phyloP scores from a whole-genome alignment of 768 basidiomycete species.

The Lentinus tigrinus region DNA sequence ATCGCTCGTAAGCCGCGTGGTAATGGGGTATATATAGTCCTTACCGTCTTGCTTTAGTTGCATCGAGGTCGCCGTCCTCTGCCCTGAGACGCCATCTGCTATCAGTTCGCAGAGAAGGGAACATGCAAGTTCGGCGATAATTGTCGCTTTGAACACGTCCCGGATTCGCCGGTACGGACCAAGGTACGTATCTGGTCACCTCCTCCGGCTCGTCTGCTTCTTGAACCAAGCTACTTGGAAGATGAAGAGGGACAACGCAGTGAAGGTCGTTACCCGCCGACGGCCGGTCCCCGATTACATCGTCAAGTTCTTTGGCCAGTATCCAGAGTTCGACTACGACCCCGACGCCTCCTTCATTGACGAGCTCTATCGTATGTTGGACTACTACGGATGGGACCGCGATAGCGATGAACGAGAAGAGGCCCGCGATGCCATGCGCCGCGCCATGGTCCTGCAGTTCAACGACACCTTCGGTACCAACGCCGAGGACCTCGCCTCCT shows the following conservation, averaged over 20 bases:
- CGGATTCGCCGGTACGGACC: not conserved
- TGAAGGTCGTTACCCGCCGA: not conserved
- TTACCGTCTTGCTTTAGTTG: too few relatives aligned
- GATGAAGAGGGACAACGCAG: not conserved
- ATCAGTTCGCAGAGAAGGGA: not conserved
- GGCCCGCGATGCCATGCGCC: not conserved
- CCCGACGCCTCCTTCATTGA: not conserved
- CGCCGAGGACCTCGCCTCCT: constrained; percentile 7
- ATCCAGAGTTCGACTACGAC: constrained; percentile 7
- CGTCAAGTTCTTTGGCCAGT: constrained; percentile 14
- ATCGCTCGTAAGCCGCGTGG: too few relatives aligned
- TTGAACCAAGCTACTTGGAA: not conserved
- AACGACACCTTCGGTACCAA: constrained; percentile 19
- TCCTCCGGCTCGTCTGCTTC: not conserved
- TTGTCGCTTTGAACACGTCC: not conserved
- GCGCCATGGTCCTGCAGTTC: constrained; percentile 16
- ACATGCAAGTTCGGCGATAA: not conserved
- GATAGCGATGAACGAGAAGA: not conserved
- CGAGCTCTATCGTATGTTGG: constrained; percentile 11
- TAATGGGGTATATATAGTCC: too few relatives aligned
- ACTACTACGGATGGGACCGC: not conserved
- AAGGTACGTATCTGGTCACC: not conserved
- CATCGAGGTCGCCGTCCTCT: too few relatives aligned
- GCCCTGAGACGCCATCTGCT: too few relatives aligned
- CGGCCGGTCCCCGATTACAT: not conserved